Conservation (phyloP, 306 rosid genomes). For the Pterocarpus macrocarpus region DNA sequence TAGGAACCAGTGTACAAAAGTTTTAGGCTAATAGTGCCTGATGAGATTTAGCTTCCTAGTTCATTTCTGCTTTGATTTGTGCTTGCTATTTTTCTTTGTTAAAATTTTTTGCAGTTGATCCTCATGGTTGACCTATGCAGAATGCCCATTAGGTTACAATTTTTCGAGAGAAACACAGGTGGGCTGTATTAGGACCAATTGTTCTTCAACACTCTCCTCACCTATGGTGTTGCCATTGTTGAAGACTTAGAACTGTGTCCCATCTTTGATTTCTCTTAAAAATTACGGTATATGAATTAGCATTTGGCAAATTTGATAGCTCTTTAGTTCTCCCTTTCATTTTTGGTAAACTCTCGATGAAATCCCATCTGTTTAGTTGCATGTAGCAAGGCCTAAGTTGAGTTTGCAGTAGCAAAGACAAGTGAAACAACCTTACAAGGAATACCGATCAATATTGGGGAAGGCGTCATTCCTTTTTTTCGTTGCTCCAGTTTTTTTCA, state of each 20-base stretch:
- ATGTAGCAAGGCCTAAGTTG: not conserved
- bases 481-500: too few species aligned
- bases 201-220: not conserved
- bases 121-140: slow-evolving; percentile 12
- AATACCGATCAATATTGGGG: too few species aligned
- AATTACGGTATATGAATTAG: not conserved
- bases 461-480: too few species aligned
- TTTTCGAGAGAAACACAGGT: not conserved
- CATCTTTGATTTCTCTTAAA: not conserved
- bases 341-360: not conserved
- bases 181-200: slow-evolving; percentile 6
- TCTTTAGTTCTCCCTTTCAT: too few species aligned
- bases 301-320: too few species aligned
- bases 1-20: slow-evolving; percentile 49
- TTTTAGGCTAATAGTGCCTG: slow-evolving; percentile 32
- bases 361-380: not conserved
- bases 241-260: not conserved
- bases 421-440: not conserved
- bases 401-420: not conserved
- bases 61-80: slow-evolving; percentile 19
- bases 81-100: slow-evolving; percentile 3
- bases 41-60: slow-evolving; percentile 31
- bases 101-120: not conserved
- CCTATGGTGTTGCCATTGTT: not conserved
- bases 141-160: not conserved